Conservation (phyloP, 2,329 filamentous ascomycete species). For the Diplodia mutila region DNA sequence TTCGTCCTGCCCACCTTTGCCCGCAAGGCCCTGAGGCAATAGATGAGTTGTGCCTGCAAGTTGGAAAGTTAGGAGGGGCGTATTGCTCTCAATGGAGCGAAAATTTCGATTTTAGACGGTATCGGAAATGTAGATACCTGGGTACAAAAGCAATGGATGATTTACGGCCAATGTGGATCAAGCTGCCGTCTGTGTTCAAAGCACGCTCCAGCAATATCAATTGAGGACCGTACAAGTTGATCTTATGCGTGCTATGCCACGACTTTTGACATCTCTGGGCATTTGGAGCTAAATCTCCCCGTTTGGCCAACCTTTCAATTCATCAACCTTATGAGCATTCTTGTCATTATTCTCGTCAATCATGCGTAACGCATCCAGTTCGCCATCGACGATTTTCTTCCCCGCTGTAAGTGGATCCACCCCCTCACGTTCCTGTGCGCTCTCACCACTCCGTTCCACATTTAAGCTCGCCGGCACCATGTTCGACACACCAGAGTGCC, state of each 20-base stretch:
- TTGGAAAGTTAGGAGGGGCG: background rate
- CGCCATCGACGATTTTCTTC: background rate
- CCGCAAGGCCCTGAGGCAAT: slow-evolving; percentile 65
- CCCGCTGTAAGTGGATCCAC: background rate
- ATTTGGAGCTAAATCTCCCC: background rate
- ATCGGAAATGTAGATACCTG: slow-evolving; percentile 10
- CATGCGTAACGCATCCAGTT: background rate
- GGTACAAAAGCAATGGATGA: slow-evolving; percentile 22
- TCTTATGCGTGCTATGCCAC: background rate
- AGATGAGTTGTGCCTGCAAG: background rate
- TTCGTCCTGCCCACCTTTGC: slow-evolving; percentile 95
- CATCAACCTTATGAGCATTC: background rate
- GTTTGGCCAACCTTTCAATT: background rate
- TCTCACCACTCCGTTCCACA: too few relatives aligned
- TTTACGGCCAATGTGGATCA: slow-evolving; percentile 5
- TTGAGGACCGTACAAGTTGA: background rate
- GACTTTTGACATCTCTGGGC: background rate
- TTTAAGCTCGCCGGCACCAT: too few relatives aligned
- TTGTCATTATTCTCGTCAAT: background rate
- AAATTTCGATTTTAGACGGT: slow-evolving; percentile 11
- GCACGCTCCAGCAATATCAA: background rate
- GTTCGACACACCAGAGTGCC: too few relatives aligned
- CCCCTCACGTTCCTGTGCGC: too few relatives aligned
- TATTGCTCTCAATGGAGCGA: background rate
- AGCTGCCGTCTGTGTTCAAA: background rate